Percentiles rank a stretch among this genome's conserved stretches.
Evolutionary conservation across 2,329 filamentous ascomycete species (phyloP).

Genomic region (Apiospora pterosperma): DNA sequence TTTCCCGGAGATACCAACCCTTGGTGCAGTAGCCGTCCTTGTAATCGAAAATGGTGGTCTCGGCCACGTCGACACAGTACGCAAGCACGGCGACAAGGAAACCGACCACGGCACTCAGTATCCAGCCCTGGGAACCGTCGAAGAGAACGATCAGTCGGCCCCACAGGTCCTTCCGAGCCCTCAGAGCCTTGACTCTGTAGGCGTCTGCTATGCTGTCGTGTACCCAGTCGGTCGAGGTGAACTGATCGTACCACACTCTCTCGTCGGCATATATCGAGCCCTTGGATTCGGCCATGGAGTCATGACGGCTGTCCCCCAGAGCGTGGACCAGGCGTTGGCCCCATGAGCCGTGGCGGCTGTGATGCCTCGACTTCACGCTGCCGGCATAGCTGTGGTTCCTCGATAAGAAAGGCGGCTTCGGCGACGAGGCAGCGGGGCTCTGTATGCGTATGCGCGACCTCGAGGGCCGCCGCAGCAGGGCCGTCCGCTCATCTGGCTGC

Average conservation of each 20-base stretch:
- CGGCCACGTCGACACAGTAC: conserved; percentile 84
- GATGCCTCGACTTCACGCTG: conserved; percentile 36
- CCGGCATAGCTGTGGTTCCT: conserved; percentile 44
- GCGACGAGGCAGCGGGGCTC: conserved; percentile 2
- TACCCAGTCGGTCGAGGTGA: conserved; percentile 96
- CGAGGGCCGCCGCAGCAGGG: conserved; percentile 2
- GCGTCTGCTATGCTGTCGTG: conserved; percentile 96
- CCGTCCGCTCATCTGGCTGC: conserved; percentile 1
- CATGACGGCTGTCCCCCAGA: conserved; percentile 50
- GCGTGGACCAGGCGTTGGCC: conserved; percentile 60
- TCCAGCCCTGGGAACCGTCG: conserved; percentile 90
- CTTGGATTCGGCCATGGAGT: conserved; percentile 61
- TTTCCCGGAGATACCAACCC: conserved; percentile 72
- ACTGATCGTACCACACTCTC: conserved; percentile 97
- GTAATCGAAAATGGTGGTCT: conserved; percentile 81
- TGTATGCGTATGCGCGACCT: conserved; percentile 4
- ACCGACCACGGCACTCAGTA: conserved; percentile 86
- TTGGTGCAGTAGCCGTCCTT: conserved; percentile 82
- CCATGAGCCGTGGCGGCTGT: conserved; percentile 58
- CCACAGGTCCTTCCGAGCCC: conserved; percentile 77
- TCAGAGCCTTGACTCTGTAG: conserved; percentile 79
- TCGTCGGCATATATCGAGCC: conserved; percentile 71
- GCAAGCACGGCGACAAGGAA: conserved; percentile 80
- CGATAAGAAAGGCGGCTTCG: conserved; percentile 17
- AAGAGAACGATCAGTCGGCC: conserved; percentile 75